Base-by-base conservation (phyloP, 2,329 filamentous ascomycete species). In the Leptodontidium sp. region DNA sequence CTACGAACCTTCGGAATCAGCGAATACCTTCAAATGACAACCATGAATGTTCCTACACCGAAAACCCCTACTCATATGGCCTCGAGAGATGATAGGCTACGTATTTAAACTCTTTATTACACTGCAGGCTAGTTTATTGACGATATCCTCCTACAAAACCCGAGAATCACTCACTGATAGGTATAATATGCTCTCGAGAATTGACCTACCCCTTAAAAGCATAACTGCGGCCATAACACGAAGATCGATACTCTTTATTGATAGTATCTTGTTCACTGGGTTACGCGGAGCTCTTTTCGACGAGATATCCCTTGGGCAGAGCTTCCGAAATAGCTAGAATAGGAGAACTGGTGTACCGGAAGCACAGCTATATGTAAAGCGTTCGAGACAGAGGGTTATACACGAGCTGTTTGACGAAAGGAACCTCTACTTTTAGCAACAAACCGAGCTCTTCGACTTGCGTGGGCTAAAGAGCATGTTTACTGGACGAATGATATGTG, bases 1-100 rank as follows among this genome's bases (percentile, higher is more conserved):
- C 11, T 45, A 8, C 4, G 14, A 45, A 14, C 14, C 11, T 45
- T 45, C 9, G 11, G 14, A 45, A 45, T 45, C 14, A 45, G 14
- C 15, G 15, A 45, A 45, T 45, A 7, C 6, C 14, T 45, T 45
- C 14, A 45, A 45, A 45, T 45, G 14, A 84, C 69, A 24, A 53
- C 24, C 8, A 53, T 53, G 24, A 24, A 11, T 53, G 14, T 53
- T 29, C 17, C 17, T 24, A 53, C 14, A 29, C 14, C 17, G 8
- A 53, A 53, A 24, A 53, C 50, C 21, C 17, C 14, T 53, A 53
- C 24, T 24, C 14, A 53, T 53, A 53, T 53, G 14, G 17, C 50
- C 26, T 55, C 53, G 21, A 67, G 65, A 24, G 61, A 70, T 47
- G 59, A 70, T 52, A 32, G 61, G 35, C 21, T 70, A n/a, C 64